Base-by-base conservation (phyloP, 1,284 basidiomycete species). In the Tetrapyrgos nigripes region DNA sequence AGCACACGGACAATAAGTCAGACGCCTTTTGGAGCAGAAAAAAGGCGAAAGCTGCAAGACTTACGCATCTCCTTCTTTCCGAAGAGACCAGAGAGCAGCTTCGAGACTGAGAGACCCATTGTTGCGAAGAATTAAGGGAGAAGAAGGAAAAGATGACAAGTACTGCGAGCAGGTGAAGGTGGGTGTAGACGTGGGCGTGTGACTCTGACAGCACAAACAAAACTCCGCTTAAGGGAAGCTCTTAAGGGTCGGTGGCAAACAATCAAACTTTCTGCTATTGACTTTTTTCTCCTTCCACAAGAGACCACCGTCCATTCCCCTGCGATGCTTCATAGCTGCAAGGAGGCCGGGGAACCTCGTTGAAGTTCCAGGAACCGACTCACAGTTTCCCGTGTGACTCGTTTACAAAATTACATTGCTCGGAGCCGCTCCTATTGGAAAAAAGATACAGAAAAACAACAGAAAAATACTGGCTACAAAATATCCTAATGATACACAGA, bases 61-160 rank as follows among this genome's bases (percentile, higher is more conserved):
- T 76, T 78, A 96, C 97, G 95, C 96, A 99, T 98, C 82, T 99
- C 97, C 86, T 93, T 97, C 87, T 98, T 98, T 80, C 97, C 97
- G 72, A 99, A 96, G 76, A 99, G 86, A 76, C 86, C 87, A 62
- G 87, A 85, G 73, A 97, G 87, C 56, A 96, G 82, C 71, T 79
- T 85, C 67, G 94, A 96, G 70, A 96, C 80, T 47, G 87, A 88
- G 68, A 96, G 82, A 89, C 94, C 93, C 93, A 96, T 96, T 75
- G 72, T 79, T 73, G 69, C 70, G 66, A 68, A 69, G 68, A 64
- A 68, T 65, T 62, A 63, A 50, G 48, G 35, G 55, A 67, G 70
- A 67, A 65, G 71, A 50, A 40, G 35, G 55, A 67, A 71, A 67
- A 65, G 71, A 73, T 67, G 68, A 71, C 68, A 70, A 75, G 68